phyloP scores from a whole-genome alignment of 1,139 yeast species.

The Magnusiomyces paraingens region DNA sequence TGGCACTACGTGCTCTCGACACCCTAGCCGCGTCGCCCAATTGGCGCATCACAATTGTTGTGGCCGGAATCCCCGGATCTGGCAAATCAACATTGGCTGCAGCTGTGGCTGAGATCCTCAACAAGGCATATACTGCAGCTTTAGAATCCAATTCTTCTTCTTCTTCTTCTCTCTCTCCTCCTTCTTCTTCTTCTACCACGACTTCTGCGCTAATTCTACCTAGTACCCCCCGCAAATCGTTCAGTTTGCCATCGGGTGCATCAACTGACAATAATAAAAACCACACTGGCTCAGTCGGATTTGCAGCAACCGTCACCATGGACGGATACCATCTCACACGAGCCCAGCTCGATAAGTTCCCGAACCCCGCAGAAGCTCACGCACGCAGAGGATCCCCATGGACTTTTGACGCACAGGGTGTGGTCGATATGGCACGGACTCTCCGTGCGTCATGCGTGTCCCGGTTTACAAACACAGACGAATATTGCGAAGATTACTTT shows the following conservation, averaged over 20 bases:
- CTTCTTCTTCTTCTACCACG: neutral
- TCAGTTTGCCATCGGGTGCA: neutral
- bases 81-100: slow-evolving; percentile 69
- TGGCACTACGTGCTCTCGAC: slow-evolving; percentile 3
- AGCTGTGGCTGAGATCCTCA: slow-evolving; percentile 30
- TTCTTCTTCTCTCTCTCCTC: neutral
- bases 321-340: slow-evolving; percentile 84
- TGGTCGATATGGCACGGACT: slow-evolving; percentile 9
- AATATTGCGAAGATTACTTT: too few species aligned
- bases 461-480: neutral
- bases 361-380: slow-evolving; percentile 52
- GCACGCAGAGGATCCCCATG: slow-evolving; percentile 75
- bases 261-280: neutral
- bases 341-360: slow-evolving; percentile 43
- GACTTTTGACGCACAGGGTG: slow-evolving; percentile 52
- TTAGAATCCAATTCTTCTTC: neutral
- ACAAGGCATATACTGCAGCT: slow-evolving; percentile 4
- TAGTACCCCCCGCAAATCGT: too few species aligned
- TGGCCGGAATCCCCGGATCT: slow-evolving; percentile 78
- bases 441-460: slow-evolving; percentile 8
- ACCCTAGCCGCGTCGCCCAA: neutral
- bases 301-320: slow-evolving; percentile 41
- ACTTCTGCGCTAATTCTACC: neutral
- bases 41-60: slow-evolving; percentile 44
- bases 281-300: neutral